Conservation (phyloP, 176 grass and related monocot species). For the Canna indica region DNA sequence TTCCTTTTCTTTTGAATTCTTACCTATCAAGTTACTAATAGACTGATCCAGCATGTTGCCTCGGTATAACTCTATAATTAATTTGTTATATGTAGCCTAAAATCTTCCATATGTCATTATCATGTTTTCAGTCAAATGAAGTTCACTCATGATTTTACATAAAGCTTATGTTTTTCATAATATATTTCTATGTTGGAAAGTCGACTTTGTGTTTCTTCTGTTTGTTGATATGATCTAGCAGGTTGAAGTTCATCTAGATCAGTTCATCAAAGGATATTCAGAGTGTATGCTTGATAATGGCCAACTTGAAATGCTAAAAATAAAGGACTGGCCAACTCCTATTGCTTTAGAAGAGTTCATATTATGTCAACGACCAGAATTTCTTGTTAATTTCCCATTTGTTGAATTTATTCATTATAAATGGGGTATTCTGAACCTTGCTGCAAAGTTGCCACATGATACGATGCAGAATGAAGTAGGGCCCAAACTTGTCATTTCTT, state of each 20-base stretch:
- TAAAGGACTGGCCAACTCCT: slow-evolving; percentile 72
- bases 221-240: slow-evolving; percentile 21
- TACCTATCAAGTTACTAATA: too few relatives aligned
- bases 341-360: slow-evolving; percentile 72
- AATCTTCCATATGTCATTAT: too few relatives aligned
- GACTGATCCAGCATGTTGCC: too few relatives aligned
- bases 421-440: slow-evolving; percentile 88
- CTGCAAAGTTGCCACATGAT: slow-evolving; percentile 75
- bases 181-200: background rate
- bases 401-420: slow-evolving; percentile 95
- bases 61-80: too few relatives aligned
- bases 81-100: too few relatives aligned
- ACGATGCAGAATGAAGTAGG: slow-evolving; percentile 62
- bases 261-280: slow-evolving; percentile 90
- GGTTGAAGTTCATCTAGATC: slow-evolving; percentile 69
- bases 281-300: slow-evolving; percentile 31
- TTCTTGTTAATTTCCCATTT: slow-evolving; percentile 89
- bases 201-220: background rate
- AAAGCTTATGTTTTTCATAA: background rate
- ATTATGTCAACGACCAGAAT: slow-evolving; percentile 81
- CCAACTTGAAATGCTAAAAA: slow-evolving; percentile 51
- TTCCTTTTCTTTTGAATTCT: too few relatives aligned
- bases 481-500: slow-evolving; percentile 59
- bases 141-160: too few relatives aligned
- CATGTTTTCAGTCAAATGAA: too few relatives aligned